Evolutionary conservation across 306 rosid species (phyloP), one percentile per base, ranked within the genome.

Genomic region (Cucurbita argyrosperma): DNA sequence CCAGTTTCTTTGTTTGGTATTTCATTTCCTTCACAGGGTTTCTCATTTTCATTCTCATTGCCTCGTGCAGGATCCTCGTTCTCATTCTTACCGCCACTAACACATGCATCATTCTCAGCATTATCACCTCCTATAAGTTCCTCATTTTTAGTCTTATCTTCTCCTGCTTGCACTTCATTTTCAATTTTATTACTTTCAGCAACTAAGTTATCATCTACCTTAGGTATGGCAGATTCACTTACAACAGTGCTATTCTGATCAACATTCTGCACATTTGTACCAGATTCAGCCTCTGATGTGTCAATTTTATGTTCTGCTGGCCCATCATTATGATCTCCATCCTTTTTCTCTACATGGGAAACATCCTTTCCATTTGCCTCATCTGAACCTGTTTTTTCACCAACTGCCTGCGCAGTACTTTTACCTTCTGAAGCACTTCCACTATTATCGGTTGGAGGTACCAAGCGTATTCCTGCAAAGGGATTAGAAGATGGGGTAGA

Each of bases 401-500:
- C 70, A 61, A 69, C 79, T 56, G 72, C 64, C 67, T 79, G 85
- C 58, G 72, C 77, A 74, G 76, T 89, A 70, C 78, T 37, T 54
- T 79, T 65, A 55, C 64, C 83, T 79, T 80, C 91, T 64, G 80
- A 46, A 65, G 84, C 78, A 78, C 52, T 79, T 46, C 76, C 80
- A 76, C 66, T 58, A 54, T 85, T 10, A 71, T 79, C 88, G n/a
- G 81, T 43, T 49, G 82, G 83, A 60, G 96, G 78, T 74, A 85
- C 80, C 80, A 93, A 79, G 18, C 83, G 81, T 52, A 93, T 84
- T 23, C 92, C 94, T 68, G 96, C 90, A 82, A 93, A 93, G 72
- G 98, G 98, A 72, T 93, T 93, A 12, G 89, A 79, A 62, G 96
- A 71, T 42, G 94, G 90, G 47, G 78, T 84, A 63, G 90, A 83